Evolutionary conservation across 345 rosid species (phyloP), one percentile per base, ranked within the genome.

Genomic region (Rhodomyrtus tomentosa): DNA sequence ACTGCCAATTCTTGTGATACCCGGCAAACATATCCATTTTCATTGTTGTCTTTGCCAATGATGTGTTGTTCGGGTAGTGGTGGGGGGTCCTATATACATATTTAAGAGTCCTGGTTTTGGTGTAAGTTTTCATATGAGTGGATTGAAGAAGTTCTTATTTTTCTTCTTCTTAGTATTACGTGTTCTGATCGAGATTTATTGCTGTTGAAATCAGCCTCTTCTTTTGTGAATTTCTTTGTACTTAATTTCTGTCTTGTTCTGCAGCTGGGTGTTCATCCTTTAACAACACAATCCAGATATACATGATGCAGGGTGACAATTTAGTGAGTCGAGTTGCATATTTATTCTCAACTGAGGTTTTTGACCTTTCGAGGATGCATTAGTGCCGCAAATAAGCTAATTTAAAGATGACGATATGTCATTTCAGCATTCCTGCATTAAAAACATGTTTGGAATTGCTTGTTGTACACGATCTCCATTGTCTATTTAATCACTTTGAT

Each of bases 291-390:
- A 81, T 85, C 90, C 92, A 84, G 88, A 96, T 53, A 90, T 86
- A 74, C 90, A 88, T 89, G 94, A 95, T 86, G 94, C 95, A 54
- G 90, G 90, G 93, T n/a, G 90, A 90, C 80, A 91, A 92, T 50
- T 84, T 95, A 42, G 79, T 86, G 88, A 87, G 87, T 62, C 94
- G 94, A n/a, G 68, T 96, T 81, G 85, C 84, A 84, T 89, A 85
- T 86, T 83, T 93, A 25, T 94, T 95, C 85, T 92, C 98, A 20
- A 87, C 89, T 85, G 95, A 93, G 98, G 98, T 96, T 90, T 85
- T 95, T 91, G 49, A 29, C 74, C 20, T 55, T 74, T 42, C 11
- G 53, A 52, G 45, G 45, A 42, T 42, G 45, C 45, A 42, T 42
- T 42, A 42, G 42, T 40, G 42, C 42, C 42, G 4, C 42, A 40